Base-by-base conservation (phyloP, 2,329 filamentous ascomycete genomes). In the Ceratocystis huliohia region DNA sequence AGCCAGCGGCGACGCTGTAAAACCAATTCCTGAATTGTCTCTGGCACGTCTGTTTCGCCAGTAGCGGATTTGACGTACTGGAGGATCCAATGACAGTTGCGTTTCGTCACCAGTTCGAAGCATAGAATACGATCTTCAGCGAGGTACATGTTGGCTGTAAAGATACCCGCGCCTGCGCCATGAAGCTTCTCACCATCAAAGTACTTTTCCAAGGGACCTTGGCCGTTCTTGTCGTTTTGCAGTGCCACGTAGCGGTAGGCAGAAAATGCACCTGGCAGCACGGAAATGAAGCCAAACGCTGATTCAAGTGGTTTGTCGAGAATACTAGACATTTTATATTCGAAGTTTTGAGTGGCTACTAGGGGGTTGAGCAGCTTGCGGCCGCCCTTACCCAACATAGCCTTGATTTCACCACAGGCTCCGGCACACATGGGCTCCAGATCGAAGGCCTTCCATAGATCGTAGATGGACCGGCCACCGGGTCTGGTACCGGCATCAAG, bases 321-420 rank as follows among this genome's bases (percentile, higher is more conserved):
- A 73, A 99, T 99, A 73, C 99, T 99, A 75, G 91, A 96, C 88
- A 99, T 96, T 82, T 99, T 99, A 82, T 99, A 99, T 79, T 99
- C 94, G 72, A 99, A 99, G 74, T 99, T 99, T 73, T 99, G 94
- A 0, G 92, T 92, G 1, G 94, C 94, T 25, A 99, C 89, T 3
- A 99, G 82, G 0, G 94, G 94, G 73, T 97, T 99, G 70, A 96
- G 75, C 45, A 99, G 82, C 72, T 95, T 91, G 76, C 89, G 93
- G 70, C 93, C 92, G 67, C 83, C 85, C 2, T 84, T 85, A 30
- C 87, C 88, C 78, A 97, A 81, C 92, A 97, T 96, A 70, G 93
- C 93, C 77, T 99, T 97, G 80, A 99, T 99, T 76, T 99, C 94
- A 77, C 94, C 94, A 76, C 94, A 99, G 72, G 94, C 93, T 71